Evolutionary conservation across 1,284 basidiomycete species (phyloP).

Genomic region (Ceratobasidium sp.): DNA sequence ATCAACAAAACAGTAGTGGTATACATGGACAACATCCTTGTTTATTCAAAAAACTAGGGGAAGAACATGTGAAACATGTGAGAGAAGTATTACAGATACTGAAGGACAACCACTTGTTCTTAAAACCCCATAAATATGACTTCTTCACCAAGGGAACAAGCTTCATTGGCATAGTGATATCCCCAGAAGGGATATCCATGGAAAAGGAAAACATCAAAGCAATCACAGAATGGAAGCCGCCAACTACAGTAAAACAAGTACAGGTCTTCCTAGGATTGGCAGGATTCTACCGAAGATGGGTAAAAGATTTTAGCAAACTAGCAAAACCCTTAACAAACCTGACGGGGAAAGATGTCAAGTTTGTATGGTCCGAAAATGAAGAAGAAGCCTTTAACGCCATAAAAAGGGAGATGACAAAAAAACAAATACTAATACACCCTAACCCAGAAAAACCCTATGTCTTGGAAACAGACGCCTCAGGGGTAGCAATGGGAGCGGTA

Average conservation of each 20-base stretch:
- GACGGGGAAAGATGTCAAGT: slow-evolving; percentile 50
- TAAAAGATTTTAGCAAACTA: slow-evolving; percentile 52
- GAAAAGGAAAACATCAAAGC: slow-evolving; percentile 54
- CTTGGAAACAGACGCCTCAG: slow-evolving; percentile 24
- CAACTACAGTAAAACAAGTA: slow-evolving; percentile 52
- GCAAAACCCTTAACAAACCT: slow-evolving; percentile 53
- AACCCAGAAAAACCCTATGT: slow-evolving; percentile 5
- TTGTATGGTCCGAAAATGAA: slow-evolving; percentile 43
- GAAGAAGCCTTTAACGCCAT: slow-evolving; percentile 54
- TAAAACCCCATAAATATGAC: slow-evolving; percentile 3
- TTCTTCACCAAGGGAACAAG: neutral
- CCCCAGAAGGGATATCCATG: slow-evolving; percentile 48
- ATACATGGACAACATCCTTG: slow-evolving; percentile 34
- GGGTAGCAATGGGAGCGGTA: slow-evolving; percentile 21
- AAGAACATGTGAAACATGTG: slow-evolving; percentile 30
- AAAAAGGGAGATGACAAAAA: slow-evolving; percentile 46
- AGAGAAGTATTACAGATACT: slow-evolving; percentile 21
- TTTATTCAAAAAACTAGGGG: slow-evolving; percentile 19
- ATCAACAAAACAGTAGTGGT: neutral
- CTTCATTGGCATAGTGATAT: neutral
- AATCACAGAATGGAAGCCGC: slow-evolving; percentile 54
- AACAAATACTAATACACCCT: slow-evolving; percentile 13
- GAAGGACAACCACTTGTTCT: slow-evolving; percentile 22
- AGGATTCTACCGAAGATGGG: slow-evolving; percentile 49
- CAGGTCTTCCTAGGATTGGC: slow-evolving; percentile 57